phyloP scores from a whole-genome alignment of 2,329 filamentous ascomycete species.

The Aspergillus sp. region DNA sequence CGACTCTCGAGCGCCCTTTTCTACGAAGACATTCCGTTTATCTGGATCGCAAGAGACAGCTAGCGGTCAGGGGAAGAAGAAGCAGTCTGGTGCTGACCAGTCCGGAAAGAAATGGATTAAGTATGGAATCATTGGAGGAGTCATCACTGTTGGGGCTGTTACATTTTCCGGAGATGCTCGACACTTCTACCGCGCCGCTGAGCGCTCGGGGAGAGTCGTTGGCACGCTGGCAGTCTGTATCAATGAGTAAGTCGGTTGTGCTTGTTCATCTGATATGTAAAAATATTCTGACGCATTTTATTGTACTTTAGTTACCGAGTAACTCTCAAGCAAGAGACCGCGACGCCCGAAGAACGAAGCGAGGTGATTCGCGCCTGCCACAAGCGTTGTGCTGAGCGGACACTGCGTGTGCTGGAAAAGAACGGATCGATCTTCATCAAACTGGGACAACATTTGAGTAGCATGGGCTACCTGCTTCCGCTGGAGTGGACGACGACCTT shows the following conservation, averaged over 20 bases:
- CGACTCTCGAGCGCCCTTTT: constrained; percentile 16
- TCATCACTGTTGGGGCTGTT: constrained; percentile 45
- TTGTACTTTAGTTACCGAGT: constrained; percentile 70
- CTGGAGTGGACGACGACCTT: constrained; percentile 94
- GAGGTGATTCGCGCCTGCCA: constrained; percentile 78
- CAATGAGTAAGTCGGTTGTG: constrained; percentile 68
- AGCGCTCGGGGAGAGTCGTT: constrained; percentile 77
- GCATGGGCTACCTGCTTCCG: constrained; percentile 91
- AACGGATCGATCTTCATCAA: constrained; percentile 99
- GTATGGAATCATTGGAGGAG: constrained; percentile 35
- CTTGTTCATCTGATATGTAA: neutral
- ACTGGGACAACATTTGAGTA: constrained; percentile 91
- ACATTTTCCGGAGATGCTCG: constrained; percentile 67
- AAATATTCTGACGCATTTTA: constrained; percentile 5
- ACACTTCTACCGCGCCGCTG: constrained; percentile 71
- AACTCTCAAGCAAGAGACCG: constrained; percentile 69
- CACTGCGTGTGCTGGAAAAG: constrained; percentile 82
- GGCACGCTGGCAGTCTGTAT: constrained; percentile 76
- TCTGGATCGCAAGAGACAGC: constrained; percentile 12
- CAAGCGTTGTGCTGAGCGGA: constrained; percentile 86
- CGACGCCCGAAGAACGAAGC: constrained; percentile 65
- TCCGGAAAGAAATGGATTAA: constrained; percentile 29
- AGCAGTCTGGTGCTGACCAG: constrained; percentile 12
- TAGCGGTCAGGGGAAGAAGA: constrained; percentile 10
- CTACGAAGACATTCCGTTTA: constrained; percentile 18